Evolutionary conservation across 2,329 filamentous ascomycete species (phyloP), one percentile per base, ranked within the genome.

Genomic region (Chalaropsis thielavioides): DNA sequence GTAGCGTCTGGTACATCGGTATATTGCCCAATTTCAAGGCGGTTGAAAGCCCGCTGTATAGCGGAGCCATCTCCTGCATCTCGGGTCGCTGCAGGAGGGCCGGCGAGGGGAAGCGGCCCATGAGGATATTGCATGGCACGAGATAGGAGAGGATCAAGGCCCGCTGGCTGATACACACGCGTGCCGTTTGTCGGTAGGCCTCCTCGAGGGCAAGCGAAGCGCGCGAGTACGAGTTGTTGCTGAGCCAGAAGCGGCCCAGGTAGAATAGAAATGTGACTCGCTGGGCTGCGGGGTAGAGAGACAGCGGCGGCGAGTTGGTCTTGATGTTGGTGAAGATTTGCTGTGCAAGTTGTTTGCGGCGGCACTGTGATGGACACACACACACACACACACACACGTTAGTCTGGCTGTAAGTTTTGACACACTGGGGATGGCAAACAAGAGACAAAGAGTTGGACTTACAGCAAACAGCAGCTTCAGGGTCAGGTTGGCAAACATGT

Each of bases 231-330:
- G 95, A 87, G 69, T 85, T 88, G 73, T 90, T 92, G 68, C 89
- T 85, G 73, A 95, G 90, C 71, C 92, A 85, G 75, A 92, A 96
- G 66, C 91, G 87, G 19, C 92, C 92, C 5, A 97, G 85, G 72
- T 96, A 96, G 76, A 96, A 96, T 15, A 97, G 85, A 70, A 92
- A 97, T 2, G 91, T 95, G 62, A 96, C 90, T 61, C 91, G 84
- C 72, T 97, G 89, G 5, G 88, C 83, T 24, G 89, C 90, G 1
- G 92, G 90, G 71, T 95, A 97, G 62, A 89, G 82, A 1, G 83
- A 80, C 13, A 97, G 77, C 0, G 90, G 89, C 0, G 91, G 91
- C 0, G 89, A 92, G 69, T 89, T 88, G 65, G 88, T 86, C 61
- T 85, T 86, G 68, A 96, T 92, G 72, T 94, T 95, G 69, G 86